phyloP scores from a whole-genome alignment of 1,284 basidiomycete genomes.

The Ustilago trichophora region DNA sequence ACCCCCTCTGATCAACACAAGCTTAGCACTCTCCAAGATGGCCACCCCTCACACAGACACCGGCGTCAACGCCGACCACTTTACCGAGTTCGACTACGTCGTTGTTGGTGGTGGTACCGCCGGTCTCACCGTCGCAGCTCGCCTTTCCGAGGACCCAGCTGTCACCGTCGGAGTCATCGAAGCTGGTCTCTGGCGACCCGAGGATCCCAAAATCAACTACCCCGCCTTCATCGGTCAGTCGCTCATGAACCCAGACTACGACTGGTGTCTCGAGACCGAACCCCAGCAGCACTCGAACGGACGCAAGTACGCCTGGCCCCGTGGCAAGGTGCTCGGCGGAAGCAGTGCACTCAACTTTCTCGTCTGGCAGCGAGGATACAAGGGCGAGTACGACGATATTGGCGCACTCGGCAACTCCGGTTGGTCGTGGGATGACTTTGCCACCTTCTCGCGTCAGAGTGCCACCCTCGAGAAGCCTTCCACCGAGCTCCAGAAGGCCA shows the following conservation, averaged over 20 bases:
- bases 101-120: constrained; percentile 53
- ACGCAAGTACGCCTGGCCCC: constrained; percentile 49
- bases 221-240: constrained; percentile 49
- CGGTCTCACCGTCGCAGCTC: constrained; percentile 48
- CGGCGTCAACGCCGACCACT: constrained; percentile 39
- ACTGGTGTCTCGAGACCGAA: constrained; percentile 46
- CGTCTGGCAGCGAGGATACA: constrained; percentile 54
- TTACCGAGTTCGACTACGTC: constrained; percentile 55
- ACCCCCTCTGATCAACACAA: too few species aligned
- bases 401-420: constrained; percentile 47
- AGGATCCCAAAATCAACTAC: constrained; percentile 52
- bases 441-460: constrained; percentile 32
- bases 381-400: constrained; percentile 53
- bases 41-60: constrained; percentile 34
- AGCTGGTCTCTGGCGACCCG: constrained; percentile 50
- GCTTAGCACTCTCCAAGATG: constrained; percentile 12
- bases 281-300: constrained; percentile 44
- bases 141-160: constrained; percentile 46
- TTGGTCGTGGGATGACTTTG: constrained; percentile 54
- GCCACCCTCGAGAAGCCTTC: constrained; percentile 34
- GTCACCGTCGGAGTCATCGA: constrained; percentile 56
- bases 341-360: constrained; percentile 69
- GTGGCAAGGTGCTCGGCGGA: constrained; percentile 46
- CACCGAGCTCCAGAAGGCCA: constrained; percentile 42
- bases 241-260: constrained; percentile 53